These are phyloP conservation scores for Sutorius eximius DNA, from an alignment of 1,284 basidiomycete genomes.

Conservation along the genomic window DNA sequence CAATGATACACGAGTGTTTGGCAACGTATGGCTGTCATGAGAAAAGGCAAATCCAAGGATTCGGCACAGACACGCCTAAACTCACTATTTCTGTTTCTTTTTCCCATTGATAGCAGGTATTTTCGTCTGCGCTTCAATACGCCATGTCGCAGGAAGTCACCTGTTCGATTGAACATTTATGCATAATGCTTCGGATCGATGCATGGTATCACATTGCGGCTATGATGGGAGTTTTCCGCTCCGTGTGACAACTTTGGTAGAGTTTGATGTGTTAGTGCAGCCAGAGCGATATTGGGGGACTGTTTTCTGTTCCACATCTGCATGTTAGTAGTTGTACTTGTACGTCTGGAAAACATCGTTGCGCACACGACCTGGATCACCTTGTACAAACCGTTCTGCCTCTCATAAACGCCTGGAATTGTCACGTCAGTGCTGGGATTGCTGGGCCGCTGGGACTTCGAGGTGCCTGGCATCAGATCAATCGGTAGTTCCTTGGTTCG, in stretches of 20 bases:
- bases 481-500: background rate
- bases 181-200: background rate
- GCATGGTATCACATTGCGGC: background rate
- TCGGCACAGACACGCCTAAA: background rate
- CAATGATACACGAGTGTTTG: background rate
- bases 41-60: background rate
- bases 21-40: background rate
- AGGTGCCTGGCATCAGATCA: background rate
- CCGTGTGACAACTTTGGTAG: background rate
- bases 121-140: background rate
- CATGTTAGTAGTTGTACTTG: background rate
- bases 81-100: background rate
- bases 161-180: background rate
- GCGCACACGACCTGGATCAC: background rate
- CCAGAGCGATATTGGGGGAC: background rate
- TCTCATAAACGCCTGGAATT: background rate
- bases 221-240: background rate
- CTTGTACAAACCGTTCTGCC: background rate
- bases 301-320: background rate
- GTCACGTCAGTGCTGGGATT: background rate
- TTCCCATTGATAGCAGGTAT: background rate
- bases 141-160: background rate
- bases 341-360: background rate
- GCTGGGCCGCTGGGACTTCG: background rate
- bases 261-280: background rate